Percentiles rank a stretch among this genome's conserved stretches.
Conservation (phyloP, 345 rosid genomes). For the Aquilaria malaccensis region DNA sequence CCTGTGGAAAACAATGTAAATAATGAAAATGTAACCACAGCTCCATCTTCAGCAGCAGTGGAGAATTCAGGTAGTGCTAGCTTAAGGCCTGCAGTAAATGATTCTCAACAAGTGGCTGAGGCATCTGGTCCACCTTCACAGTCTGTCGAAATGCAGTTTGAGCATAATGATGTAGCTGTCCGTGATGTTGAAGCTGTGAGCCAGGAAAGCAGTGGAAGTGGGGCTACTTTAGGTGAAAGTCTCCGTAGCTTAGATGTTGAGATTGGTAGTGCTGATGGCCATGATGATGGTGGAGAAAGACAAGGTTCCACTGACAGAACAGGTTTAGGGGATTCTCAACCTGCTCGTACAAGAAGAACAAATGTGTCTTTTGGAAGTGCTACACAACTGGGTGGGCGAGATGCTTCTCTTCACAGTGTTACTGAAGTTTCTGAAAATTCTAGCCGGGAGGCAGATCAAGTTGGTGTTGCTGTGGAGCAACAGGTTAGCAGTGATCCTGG, state of each 20-base stretch:
- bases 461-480: constrained; percentile 55
- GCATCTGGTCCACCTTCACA: constrained; percentile 38
- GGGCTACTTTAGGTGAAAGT: constrained; percentile 94
- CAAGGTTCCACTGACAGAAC: constrained; percentile 61
- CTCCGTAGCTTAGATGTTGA: constrained; percentile 96
- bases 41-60: constrained; percentile 35
- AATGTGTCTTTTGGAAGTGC: constrained; percentile 49
- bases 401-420: constrained; percentile 77
- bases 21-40: constrained; percentile 34
- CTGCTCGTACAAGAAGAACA: constrained; percentile 61
- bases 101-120: constrained; percentile 31
- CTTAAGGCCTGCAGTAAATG: constrained; percentile 34
- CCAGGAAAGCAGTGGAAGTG: constrained; percentile 96
- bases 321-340: constrained; percentile 46
- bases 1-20: constrained; percentile 40
- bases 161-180: constrained; percentile 70
- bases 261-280: constrained; percentile 99
- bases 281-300: constrained; percentile 93
- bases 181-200: constrained; percentile 96
- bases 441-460: constrained; percentile 80
- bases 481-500: constrained; percentile 48
- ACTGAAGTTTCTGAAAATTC: constrained; percentile 94
- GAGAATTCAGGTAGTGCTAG: constrained; percentile 43
- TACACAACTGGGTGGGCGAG: constrained; percentile 51
- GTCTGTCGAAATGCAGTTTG: constrained; percentile 84